phyloP scores from a whole-genome alignment of 2,329 filamentous ascomycete species.

The Madurella fahalii region DNA sequence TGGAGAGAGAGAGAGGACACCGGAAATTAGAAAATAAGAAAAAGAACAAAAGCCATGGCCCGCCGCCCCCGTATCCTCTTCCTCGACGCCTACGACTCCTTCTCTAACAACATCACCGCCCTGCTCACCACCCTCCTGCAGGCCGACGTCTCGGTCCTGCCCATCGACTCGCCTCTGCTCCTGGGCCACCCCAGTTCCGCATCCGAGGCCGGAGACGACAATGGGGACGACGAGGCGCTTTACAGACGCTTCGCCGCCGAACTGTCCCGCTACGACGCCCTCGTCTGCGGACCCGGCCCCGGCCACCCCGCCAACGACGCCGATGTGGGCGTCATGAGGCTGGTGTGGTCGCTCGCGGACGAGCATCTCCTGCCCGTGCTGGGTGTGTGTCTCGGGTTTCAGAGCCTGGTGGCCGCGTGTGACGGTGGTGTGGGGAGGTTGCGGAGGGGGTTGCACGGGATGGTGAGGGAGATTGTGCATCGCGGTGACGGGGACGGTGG shows the following conservation, averaged over 20 bases:
- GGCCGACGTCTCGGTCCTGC: slow-evolving; percentile 65
- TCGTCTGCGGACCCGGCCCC: slow-evolving; percentile 87
- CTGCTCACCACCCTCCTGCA: slow-evolving; percentile 67
- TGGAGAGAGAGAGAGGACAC: neutral
- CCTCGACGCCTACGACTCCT: slow-evolving; percentile 94
- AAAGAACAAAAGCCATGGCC: neutral
- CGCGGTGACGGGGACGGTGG: slow-evolving; percentile 15
- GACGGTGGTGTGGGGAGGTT: slow-evolving; percentile 65
- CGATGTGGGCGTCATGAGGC: slow-evolving; percentile 80
- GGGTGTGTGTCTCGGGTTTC: slow-evolving; percentile 86
- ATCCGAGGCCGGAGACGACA: too few relatives aligned
- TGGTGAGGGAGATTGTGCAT: slow-evolving; percentile 67
- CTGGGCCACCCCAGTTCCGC: slow-evolving; percentile 12
- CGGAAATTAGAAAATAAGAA: neutral
- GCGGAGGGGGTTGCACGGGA: slow-evolving; percentile 73
- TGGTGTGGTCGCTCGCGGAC: slow-evolving; percentile 66
- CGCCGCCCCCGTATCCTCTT: slow-evolving; percentile 60
- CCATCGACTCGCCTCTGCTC: slow-evolving; percentile 61
- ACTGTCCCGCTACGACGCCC: slow-evolving; percentile 66
- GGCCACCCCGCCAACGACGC: slow-evolving; percentile 66
- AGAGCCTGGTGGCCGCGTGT: slow-evolving; percentile 68
- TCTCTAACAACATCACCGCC: slow-evolving; percentile 89
- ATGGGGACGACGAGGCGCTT: neutral
- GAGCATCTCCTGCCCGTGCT: slow-evolving; percentile 67
- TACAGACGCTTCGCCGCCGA: slow-evolving; percentile 40